A percentile compares a stretch with the other conserved stretches of the same genome.
Conservation (phyloP, 1,139 yeast genomes). For the Hansenula sp. region DNA sequence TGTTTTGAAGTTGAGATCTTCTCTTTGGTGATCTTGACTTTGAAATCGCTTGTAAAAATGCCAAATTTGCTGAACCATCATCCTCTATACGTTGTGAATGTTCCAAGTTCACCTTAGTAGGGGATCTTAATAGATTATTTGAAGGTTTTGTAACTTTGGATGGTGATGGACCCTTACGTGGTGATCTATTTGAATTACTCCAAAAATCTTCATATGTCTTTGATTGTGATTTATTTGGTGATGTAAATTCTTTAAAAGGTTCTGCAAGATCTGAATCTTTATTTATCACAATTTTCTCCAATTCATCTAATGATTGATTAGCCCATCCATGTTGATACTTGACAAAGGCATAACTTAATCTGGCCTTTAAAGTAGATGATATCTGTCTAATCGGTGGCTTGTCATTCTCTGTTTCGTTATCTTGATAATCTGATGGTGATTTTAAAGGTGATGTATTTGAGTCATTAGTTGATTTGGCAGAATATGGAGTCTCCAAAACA, state of each 20-base stretch:
- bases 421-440: conserved; percentile 28
- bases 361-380: conserved; percentile 36
- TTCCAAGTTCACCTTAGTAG: background rate
- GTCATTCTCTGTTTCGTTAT: conserved; percentile 21
- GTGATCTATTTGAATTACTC: conserved; percentile 6
- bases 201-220: conserved; percentile 9
- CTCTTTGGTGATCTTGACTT: conserved; percentile 25
- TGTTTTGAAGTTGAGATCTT: conserved; percentile 4
- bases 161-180: background rate
- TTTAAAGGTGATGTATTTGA: conserved; percentile 31
- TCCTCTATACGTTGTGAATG: conserved; percentile 9
- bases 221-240: conserved; percentile 11
- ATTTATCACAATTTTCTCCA: conserved; percentile 24
- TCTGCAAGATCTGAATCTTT: conserved; percentile 9
- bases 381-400: conserved; percentile 35
- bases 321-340: conserved; percentile 40
- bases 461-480: conserved; percentile 18
- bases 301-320: conserved; percentile 31
- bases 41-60: conserved; percentile 32
- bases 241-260: conserved; percentile 5
- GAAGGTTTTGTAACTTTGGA: conserved; percentile 1
- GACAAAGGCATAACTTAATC: conserved; percentile 41
- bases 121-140: background rate
- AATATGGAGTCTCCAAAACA: conserved; percentile 32
- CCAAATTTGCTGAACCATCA: conserved; percentile 32